phyloP scores from a whole-genome alignment of 108 stramenopile genomes.

The Asterionellopsis glacialis region DNA sequence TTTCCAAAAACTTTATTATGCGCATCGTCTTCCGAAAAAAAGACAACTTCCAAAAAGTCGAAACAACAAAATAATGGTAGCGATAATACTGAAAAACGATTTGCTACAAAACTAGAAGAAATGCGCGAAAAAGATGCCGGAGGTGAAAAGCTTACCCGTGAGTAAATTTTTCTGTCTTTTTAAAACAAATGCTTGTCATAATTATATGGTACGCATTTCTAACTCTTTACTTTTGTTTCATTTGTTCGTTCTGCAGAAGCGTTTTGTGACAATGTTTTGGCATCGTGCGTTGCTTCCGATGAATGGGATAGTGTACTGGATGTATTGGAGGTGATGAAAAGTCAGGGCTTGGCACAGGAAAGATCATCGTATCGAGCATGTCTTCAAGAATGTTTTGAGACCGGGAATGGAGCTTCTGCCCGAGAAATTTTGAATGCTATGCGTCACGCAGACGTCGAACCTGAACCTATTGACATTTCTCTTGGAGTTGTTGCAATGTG shows the following conservation, averaged over 20 bases:
- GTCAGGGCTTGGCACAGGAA: constrained; percentile 15
- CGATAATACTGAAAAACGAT: too few relatives aligned
- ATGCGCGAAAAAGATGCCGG: constrained; percentile 1
- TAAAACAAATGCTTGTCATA: not conserved
- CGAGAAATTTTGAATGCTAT: constrained; percentile 31
- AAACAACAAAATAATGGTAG: too few relatives aligned
- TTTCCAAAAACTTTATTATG: too few relatives aligned
- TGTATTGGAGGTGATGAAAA: constrained; percentile 28
- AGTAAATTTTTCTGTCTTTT: constrained; percentile 1
- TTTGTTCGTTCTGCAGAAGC: constrained; percentile 9
- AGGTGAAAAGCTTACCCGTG: constrained; percentile 13
- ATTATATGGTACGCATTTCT: not conserved
- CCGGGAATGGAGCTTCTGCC: constrained; percentile 28
- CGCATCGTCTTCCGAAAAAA: too few relatives aligned
- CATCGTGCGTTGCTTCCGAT: constrained; percentile 14
- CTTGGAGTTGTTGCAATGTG: constrained; percentile 30
- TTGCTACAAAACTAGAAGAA: not conserved
- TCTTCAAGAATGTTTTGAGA: constrained; percentile 29
- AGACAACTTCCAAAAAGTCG: too few relatives aligned
- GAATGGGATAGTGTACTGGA: constrained; percentile 31
- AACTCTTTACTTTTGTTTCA: not conserved
- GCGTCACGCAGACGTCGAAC: constrained; percentile 18
- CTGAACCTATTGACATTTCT: constrained; percentile 23
- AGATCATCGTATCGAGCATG: constrained; percentile 25
- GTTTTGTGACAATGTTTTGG: constrained; percentile 9